phyloP scores from a whole-genome alignment of 768 basidiomycete species.

The Hygrocybe coccinea region DNA sequence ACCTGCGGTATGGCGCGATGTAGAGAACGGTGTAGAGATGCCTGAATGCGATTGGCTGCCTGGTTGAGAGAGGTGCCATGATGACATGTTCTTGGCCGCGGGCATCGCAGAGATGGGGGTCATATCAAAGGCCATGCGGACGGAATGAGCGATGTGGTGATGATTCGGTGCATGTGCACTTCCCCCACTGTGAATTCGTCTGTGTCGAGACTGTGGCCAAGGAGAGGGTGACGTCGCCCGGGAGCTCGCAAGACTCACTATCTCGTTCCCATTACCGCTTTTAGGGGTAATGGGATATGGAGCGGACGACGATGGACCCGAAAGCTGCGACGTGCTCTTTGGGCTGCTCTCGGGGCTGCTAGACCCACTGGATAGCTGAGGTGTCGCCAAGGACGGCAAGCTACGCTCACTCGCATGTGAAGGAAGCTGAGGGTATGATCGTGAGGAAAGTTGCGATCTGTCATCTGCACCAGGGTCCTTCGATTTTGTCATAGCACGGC shows the following conservation, averaged over 20 bases:
- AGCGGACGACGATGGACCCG: constrained; percentile 7
- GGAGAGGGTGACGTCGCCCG: constrained; percentile 57
- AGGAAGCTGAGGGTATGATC: constrained; percentile 8
- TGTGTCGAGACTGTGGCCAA: constrained; percentile 30
- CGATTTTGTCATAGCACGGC: constrained; percentile 9
- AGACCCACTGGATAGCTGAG: constrained; percentile 59
- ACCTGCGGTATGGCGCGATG: constrained; percentile 10
- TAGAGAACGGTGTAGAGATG: constrained; percentile 16
- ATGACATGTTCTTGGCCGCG: constrained; percentile 38
- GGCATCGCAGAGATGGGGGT: constrained; percentile 60
- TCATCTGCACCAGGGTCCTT: constrained; percentile 17
- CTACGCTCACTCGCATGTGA: constrained; percentile 19
- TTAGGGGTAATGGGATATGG: constrained; percentile 13
- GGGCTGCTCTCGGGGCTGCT: constrained; percentile 65
- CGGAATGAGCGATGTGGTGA: constrained; percentile 75
- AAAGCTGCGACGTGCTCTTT: constrained; percentile 40
- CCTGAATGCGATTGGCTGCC: constrained; percentile 16
- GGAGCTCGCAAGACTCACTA: constrained; percentile 48
- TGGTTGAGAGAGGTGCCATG: constrained; percentile 32
- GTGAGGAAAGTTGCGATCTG: constrained; percentile 17
- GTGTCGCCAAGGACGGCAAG: constrained; percentile 43
- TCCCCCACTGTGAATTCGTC: constrained; percentile 13
- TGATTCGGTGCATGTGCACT: constrained; percentile 33
- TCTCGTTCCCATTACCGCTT: constrained; percentile 21
- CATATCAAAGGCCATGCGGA: constrained; percentile 88